Evolutionary conservation across 108 stramenopile species (phyloP), one percentile per base, ranked within the genome.

Genomic region (Nitzschia sp.): DNA sequence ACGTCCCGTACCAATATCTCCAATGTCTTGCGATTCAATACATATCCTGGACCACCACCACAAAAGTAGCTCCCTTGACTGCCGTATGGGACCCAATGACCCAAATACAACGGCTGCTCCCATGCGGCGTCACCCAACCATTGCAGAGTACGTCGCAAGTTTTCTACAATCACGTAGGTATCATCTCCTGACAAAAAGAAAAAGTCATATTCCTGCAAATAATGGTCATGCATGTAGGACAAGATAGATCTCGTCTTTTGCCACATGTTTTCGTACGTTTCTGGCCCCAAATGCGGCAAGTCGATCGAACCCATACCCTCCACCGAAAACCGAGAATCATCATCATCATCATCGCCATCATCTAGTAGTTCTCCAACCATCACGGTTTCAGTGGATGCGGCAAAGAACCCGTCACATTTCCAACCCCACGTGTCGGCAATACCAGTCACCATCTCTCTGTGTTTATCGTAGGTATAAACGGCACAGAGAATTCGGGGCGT

Each of bases 371-470:
- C n/a, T n/a, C n/a, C n/a, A n/a, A n/a, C n/a, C n/a, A n/a, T n/a
- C 23, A 90, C 85, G 0, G 72, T 72, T 49, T 25, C 9, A 11
- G 81, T 93, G 24, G 86, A 88, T 49, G 91, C 89, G 2, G 93
- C 95, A 38, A 96, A 77, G 72, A 95, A 97, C 17, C 96, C 96
- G 81, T 97, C 95, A 72, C 96, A 97, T 64, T 77, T 79, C 71
- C 71, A 72, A 3, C 61, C 86, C 86, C 86, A 87, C 1, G 86
- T 87, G 6, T 87, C 83, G 6, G 76, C 67, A 71, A 87, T 83
- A 23, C 71, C 83, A 3, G 25, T 47, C 25, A 65, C 53, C 2
- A 31, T 29, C 3, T 64, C 46, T 26, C 59, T 58, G 0, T 29
- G 31, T 1, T 54, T 54, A 15, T 61, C 67, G 24, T 59, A 53